phyloP scores from a whole-genome alignment of 768 basidiomycete species.

The Dendrothele bispora region DNA sequence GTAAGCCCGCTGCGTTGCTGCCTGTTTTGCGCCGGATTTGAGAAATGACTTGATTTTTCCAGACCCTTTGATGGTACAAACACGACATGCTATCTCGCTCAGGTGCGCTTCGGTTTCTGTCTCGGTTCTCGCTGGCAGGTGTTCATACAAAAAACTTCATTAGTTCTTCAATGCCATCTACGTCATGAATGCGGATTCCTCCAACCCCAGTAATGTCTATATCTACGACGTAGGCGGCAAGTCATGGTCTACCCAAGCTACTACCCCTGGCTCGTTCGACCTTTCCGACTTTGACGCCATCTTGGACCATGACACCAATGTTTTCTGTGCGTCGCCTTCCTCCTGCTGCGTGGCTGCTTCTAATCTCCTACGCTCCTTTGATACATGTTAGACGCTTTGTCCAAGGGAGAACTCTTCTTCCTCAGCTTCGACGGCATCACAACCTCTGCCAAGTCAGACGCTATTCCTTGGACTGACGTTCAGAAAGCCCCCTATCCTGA shows the following conservation, averaged over 20 bases:
- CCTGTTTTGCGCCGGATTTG: constrained; percentile 1
- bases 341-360: neutral
- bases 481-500: constrained; percentile 54
- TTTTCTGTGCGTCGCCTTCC: constrained; percentile 60
- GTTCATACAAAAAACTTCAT: neutral
- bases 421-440: constrained; percentile 71
- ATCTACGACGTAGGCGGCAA: constrained; percentile 75
- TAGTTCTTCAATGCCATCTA: constrained; percentile 88
- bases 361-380: neutral
- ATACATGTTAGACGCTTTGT: constrained; percentile 57
- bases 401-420: constrained; percentile 58
- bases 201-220: constrained; percentile 69
- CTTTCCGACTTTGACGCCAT: constrained; percentile 65
- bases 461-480: constrained; percentile 66
- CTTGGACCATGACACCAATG: constrained; percentile 93
- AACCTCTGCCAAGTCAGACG: constrained; percentile 48
- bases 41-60: neutral
- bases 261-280: constrained; percentile 54
- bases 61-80: constrained; percentile 67
- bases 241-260: constrained; percentile 74
- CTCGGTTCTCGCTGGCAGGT: neutral
- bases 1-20: constrained; percentile 52
- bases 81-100: constrained; percentile 72
- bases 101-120: constrained; percentile 39
- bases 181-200: constrained; percentile 73